A percentile compares a stretch with the other conserved stretches of the same genome.
Evolutionary conservation across 805 yeast species (phyloP).

Genomic region (Suhomyces sp.): DNA sequence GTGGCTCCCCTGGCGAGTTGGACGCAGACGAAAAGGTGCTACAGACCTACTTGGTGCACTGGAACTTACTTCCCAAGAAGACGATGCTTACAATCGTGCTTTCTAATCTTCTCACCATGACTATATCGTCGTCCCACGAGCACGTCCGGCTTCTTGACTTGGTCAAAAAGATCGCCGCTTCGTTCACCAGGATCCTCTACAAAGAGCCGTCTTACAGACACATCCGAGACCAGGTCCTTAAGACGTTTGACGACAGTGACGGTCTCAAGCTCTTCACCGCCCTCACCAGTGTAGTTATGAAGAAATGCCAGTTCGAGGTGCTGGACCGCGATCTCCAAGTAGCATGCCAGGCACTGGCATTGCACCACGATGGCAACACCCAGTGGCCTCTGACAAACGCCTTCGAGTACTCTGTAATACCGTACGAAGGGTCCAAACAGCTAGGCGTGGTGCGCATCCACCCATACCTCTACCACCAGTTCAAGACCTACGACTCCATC

Average conservation of each 20-base stretch:
- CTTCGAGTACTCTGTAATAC: conserved; percentile 1
- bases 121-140: conserved; percentile 16
- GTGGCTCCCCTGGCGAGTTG: neutral
- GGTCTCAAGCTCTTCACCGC: conserved; percentile 17
- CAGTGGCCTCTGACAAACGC: neutral
- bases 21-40: conserved; percentile 7
- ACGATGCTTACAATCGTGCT: conserved; percentile 16
- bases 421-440: neutral
- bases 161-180: conserved; percentile 11
- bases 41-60: conserved; percentile 11
- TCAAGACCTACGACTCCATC: conserved; percentile 10
- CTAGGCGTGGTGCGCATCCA: conserved; percentile 23
- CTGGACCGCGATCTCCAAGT: conserved; percentile 7
- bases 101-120: conserved; percentile 17
- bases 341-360: conserved; percentile 3
- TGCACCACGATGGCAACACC: neutral
- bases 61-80: conserved; percentile 14
- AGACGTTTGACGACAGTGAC: conserved; percentile 16
- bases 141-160: conserved; percentile 16
- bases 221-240: conserved; percentile 7
- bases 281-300: conserved; percentile 15
- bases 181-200: conserved; percentile 10
- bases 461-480: conserved; percentile 19
- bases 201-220: conserved; percentile 9
- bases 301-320: conserved; percentile 10